Base-by-base conservation (phyloP, 176 grass and related monocot species). In the Phragmites australis region DNA sequence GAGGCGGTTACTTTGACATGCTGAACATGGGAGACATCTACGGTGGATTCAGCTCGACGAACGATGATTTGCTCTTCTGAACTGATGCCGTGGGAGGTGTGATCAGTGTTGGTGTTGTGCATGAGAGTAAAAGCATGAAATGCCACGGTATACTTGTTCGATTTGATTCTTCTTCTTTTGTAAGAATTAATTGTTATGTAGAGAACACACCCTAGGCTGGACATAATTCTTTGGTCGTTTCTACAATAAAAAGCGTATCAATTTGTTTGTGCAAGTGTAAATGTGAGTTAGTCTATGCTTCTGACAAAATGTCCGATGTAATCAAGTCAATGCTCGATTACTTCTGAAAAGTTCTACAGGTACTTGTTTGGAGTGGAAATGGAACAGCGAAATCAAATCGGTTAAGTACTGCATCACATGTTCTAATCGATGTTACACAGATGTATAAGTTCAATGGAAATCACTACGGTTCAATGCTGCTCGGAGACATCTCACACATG, bases 41-140 rank as follows among this genome's bases (percentile, higher is more conserved):
- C 66, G 88, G 90, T 14, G 79, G 85, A 29, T 84, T 96, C 76
- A 81, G 32, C 54, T 75, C 86, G 9, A 81, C 87, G 0, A 84
- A 68, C 48, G 79, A 92, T 70, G 90, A 96, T 78, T 2, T 92
- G 51, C 87, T 86, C 58, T 93, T 96, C 82, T 96, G 74, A 95
- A 75, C 46, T 43, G 10, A 1, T 42, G 48, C 9, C 17, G 64
- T 57, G 60, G 76, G 47, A 18, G 71, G 32, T 18, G 76, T 65
- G 16, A 27, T 13, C 21, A 11, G 40, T 44, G 43, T 40, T 68
- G 25, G 16, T 75, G 60, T 47, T 74, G 77, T 85, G 56, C 48
- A 82, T 85, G 72, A 44, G 70, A 68, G 42, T 41, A 75, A n/a
- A n/a, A 87, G 50, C 55, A 79, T 45, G 56, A 34, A 66, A 82